Evolutionary conservation across 192 early-diverging fungal species (phyloP).

Genomic region (Linnemannia schmuckeri): DNA sequence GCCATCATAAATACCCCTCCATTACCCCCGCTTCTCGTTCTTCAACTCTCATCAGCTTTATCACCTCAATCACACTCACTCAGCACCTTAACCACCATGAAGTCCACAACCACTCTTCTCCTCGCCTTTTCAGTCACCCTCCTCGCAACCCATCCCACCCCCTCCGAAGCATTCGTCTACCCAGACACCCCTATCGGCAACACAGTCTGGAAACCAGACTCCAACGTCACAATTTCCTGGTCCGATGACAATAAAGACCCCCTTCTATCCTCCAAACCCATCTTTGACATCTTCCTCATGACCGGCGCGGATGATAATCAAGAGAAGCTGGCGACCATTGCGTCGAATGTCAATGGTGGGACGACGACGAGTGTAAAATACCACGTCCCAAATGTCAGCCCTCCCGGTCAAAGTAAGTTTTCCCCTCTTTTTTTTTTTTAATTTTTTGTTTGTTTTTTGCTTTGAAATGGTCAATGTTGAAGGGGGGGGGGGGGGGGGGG

Average conservation of each 20-base stretch:
- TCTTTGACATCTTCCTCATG: conserved; percentile 55
- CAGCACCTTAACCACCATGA: neutral
- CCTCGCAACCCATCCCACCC: neutral
- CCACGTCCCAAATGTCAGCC: conserved; percentile 35
- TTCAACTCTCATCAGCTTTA: too few species aligned
- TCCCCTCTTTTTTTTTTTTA: neutral
- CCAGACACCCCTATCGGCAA: conserved; percentile 20
- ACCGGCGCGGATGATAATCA: conserved; percentile 47
- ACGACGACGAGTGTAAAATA: conserved; percentile 30
- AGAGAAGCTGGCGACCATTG: conserved; percentile 37
- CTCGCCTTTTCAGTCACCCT: neutral
- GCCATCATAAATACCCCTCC: conserved; percentile 1
- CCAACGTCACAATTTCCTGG: conserved; percentile 36
- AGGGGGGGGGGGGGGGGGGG: too few species aligned
- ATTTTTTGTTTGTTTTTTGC: neutral
- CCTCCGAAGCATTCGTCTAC: conserved; percentile 35
- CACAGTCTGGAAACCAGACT: conserved; percentile 44
- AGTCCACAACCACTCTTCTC: neutral
- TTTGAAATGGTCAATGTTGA: neutral
- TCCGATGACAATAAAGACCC: conserved; percentile 29
- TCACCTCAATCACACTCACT: too few species aligned
- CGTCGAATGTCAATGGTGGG: conserved; percentile 37
- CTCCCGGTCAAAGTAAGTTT: conserved; percentile 46
- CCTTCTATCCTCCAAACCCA: conserved; percentile 13
- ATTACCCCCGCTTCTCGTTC: too few species aligned